A percentile compares a stretch with the other conserved stretches of the same genome.
Evolutionary conservation across 2,329 filamentous ascomycete species (phyloP).

Genomic region (Rutstroemia sydowiana): DNA sequence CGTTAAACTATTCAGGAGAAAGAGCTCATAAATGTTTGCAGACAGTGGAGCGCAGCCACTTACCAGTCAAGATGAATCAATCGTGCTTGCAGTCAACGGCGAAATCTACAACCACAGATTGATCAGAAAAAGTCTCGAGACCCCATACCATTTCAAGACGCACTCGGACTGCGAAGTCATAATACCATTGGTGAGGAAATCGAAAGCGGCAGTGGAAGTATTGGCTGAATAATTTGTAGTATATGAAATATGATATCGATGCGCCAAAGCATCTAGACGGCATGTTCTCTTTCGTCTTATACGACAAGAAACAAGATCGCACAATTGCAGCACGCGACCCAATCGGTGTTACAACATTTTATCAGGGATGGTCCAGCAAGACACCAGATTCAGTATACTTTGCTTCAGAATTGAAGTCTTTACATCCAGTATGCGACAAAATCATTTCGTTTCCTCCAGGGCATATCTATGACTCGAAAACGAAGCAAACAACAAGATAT

Average conservation of each 20-base stretch:
- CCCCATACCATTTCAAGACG: constrained; percentile 93
- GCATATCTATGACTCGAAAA: constrained; percentile 92
- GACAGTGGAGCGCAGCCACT: constrained; percentile 91
- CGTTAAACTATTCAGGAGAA: neutral
- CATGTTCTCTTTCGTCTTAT: constrained; percentile 99
- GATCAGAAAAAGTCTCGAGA: constrained; percentile 78
- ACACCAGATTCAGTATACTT: constrained; percentile 87
- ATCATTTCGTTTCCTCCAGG: constrained; percentile 91
- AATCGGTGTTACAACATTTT: constrained; percentile 95
- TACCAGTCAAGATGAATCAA: constrained; percentile 79
- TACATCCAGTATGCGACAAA: constrained; percentile 90
- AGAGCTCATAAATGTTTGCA: neutral
- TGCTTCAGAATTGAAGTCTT: constrained; percentile 90
- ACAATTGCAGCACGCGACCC: constrained; percentile 92
- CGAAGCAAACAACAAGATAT: constrained; percentile 76
- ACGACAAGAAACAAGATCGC: constrained; percentile 90
- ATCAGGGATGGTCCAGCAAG: constrained; percentile 83
- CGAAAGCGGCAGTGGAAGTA: neutral
- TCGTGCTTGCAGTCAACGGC: constrained; percentile 94
- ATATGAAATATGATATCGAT: constrained; percentile 85
- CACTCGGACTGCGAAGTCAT: constrained; percentile 98
- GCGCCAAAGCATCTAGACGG: constrained; percentile 91
- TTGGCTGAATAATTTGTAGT: constrained; percentile 44
- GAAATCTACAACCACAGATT: constrained; percentile 99
- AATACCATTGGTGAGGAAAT: constrained; percentile 72